phyloP scores from a whole-genome alignment of 148 eudicot species.

The Fallopia convolvulus region DNA sequence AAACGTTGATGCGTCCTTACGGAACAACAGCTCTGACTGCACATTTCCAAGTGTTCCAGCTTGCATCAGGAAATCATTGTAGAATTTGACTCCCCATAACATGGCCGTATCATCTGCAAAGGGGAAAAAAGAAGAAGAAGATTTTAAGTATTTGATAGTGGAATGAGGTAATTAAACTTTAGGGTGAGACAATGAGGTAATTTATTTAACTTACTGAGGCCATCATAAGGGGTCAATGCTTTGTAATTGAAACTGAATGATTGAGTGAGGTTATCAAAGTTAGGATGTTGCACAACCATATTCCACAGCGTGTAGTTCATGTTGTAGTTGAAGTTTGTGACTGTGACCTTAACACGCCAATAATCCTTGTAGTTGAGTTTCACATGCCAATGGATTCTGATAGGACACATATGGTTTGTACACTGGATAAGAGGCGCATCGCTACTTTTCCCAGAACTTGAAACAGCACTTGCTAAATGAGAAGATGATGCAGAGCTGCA shows the following conservation, averaged over 20 bases:
- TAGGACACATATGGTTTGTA: slow-evolving; percentile 65
- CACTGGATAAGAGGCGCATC: slow-evolving; percentile 42
- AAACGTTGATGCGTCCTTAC: slow-evolving; percentile 45
- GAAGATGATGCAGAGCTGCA: slow-evolving; percentile 46
- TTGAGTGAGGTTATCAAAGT: slow-evolving; percentile 52
- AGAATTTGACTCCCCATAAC: slow-evolving; percentile 49
- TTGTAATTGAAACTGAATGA: slow-evolving; percentile 53
- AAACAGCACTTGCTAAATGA: slow-evolving; percentile 38
- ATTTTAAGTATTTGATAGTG: background rate
- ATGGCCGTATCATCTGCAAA: slow-evolving; percentile 58
- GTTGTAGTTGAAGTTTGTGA: slow-evolving; percentile 57
- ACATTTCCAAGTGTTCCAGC: slow-evolving; percentile 56
- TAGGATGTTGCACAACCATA: slow-evolving; percentile 60
- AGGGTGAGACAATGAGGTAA: background rate
- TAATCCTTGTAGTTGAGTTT: slow-evolving; percentile 60
- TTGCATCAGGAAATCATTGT: slow-evolving; percentile 49
- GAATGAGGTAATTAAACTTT: background rate
- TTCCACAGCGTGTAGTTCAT: slow-evolving; percentile 68
- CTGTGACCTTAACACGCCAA: slow-evolving; percentile 63
- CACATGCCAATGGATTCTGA: slow-evolving; percentile 66
- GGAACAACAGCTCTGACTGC: slow-evolving; percentile 53
- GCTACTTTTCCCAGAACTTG: slow-evolving; percentile 18
- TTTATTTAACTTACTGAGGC: background rate
- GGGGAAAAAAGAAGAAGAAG: background rate
- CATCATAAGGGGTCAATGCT: slow-evolving; percentile 37